Evolutionary conservation across 2,329 filamentous ascomycete species (phyloP), one percentile per base, ranked within the genome.

Genomic region (Endoconidiophora laricicola): DNA sequence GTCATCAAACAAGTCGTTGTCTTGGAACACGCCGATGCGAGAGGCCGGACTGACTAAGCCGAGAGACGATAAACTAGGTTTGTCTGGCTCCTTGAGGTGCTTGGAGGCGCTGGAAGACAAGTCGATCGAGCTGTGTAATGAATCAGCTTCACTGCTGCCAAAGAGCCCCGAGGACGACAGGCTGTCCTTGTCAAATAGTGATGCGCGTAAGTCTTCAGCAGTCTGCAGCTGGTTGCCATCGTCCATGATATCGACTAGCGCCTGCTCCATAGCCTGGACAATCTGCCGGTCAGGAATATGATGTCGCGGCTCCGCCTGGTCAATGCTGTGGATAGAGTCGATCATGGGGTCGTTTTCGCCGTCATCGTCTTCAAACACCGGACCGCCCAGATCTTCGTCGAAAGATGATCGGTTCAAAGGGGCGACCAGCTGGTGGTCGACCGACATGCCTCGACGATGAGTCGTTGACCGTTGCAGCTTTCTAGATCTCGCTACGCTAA

Each of bases 1-100:
- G 55, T 96, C 90, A 1, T 80, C 83, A 61, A 95, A 96, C 4
- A 98, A 74, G 60, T 96, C 86, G 60, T 96, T 85, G 56, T 94
- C 85, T 5, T 85, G 78, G 62, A 98, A 98, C 2, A 98, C 91
- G 1, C 90, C 88, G 53, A 88, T 87, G 20, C 86, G 81, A 14
- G 85, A 86, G 12, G 86, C 84, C 4, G 83, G 81, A 53, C 86
- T 93, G 2, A 98, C 86, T 4, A 98, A 74, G 0, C 91, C 91
- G 2, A 98, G 68, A 0, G 91, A 95, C 9, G 90, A 83, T 55
- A 98, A 78, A 60, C 85, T 98, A 22, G 87, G 88, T 63, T 83
- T 94, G 24, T 78, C 74, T 36, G 60, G 65, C 43, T 74, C 72
- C 53, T 72, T 75, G 2, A 61, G 57, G 16, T 64, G 62, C 22